A percentile compares a stretch with the other conserved stretches of the same genome.
Conservation (phyloP, 805 yeast species). For the Cephaloascus fragrans region DNA sequence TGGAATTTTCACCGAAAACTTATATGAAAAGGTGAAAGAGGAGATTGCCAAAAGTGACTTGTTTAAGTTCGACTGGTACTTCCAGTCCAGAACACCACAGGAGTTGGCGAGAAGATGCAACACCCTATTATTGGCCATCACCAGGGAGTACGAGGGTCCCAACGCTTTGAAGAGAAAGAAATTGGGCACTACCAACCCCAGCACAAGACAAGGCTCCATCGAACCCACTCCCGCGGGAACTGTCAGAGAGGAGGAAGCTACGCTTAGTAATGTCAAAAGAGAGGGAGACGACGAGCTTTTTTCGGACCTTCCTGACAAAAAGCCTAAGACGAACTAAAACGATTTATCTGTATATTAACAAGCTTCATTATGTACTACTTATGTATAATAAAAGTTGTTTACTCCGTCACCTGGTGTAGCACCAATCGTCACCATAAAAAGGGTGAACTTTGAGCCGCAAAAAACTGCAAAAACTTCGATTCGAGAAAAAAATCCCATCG, state of each 20-base stretch:
- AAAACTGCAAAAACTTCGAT: no score
- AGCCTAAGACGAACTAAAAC: background rate
- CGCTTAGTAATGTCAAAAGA: background rate
- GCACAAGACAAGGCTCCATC: conserved; percentile 23
- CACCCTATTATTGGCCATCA: conserved; percentile 56
- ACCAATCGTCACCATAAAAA: no score
- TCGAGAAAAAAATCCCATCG: no score
- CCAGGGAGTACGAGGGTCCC: conserved; percentile 62
- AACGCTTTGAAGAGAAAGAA: conserved; percentile 36
- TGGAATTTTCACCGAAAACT: conserved; percentile 51
- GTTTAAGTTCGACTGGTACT: conserved; percentile 67
- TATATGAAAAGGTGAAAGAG: conserved; percentile 56
- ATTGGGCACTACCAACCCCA: conserved; percentile 11
- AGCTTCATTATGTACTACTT: no score
- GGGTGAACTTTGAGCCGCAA: no score
- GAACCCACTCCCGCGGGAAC: conserved; percentile 15
- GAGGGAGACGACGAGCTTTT: background rate
- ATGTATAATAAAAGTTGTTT: no score
- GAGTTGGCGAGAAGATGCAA: conserved; percentile 64
- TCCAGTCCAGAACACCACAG: conserved; percentile 60
- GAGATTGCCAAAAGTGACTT: conserved; percentile 50
- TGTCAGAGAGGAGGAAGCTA: background rate
- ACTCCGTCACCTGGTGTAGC: no score
- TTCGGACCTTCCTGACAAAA: background rate
- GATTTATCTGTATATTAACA: no score